Evolutionary conservation across 495 filamentous ascomycete genomes (phyloP).

Genomic region (Xanthoparmelia taractica): DNA sequence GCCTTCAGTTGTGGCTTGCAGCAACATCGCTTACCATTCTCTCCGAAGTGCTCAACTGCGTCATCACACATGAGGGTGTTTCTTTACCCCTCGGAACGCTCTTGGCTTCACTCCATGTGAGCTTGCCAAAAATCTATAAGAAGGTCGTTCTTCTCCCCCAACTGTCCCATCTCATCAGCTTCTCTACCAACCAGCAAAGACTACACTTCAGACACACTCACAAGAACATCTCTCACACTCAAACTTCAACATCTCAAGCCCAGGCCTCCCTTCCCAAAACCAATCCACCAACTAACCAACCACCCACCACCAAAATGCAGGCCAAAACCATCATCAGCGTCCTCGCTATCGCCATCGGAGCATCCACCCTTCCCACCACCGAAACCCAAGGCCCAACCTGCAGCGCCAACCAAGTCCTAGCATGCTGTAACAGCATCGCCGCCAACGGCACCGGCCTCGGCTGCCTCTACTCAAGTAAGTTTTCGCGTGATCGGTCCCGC

Average conservation of each 20-base stretch:
- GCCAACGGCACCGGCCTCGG: neutral
- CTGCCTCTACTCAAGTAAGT: neutral
- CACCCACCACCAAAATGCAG: neutral
- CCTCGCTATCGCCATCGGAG: neutral
- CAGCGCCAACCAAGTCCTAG: neutral
- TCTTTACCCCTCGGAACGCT: neutral
- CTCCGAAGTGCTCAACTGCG: neutral
- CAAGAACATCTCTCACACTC: neutral
- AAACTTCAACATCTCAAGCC: too few species aligned
- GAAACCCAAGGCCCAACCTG: neutral
- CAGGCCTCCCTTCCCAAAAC: too few species aligned
- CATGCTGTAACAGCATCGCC: neutral
- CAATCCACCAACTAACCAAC: too few species aligned
- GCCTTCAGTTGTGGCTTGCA: neutral
- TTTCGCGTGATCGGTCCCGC: too few species aligned
- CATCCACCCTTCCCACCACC: neutral
- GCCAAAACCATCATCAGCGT: neutral
- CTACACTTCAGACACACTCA: neutral
- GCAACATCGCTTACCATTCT: neutral
- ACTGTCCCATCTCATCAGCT: neutral
- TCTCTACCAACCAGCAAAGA: neutral
- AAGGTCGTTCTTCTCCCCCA: neutral
- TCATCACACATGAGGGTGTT: neutral
- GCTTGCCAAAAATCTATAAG: neutral
- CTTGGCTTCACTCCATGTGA: neutral